Evolutionary conservation across 495 filamentous ascomycete species (phyloP), one percentile per base, ranked within the genome.

Genomic region (Friedmanniomyces simplex): DNA sequence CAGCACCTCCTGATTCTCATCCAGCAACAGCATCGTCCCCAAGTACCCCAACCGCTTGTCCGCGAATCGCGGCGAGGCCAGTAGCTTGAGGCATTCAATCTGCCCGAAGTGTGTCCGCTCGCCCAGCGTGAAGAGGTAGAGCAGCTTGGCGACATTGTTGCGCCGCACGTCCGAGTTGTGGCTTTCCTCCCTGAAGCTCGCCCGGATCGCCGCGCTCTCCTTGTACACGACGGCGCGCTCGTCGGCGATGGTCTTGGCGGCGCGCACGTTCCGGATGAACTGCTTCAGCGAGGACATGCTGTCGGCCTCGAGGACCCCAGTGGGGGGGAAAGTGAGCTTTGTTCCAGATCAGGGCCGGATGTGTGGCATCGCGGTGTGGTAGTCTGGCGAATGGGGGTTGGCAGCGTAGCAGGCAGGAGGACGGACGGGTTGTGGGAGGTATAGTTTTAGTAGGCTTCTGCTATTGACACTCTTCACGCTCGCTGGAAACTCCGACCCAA

Each of bases 21-120:
- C 93, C 61, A 98, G 73, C 66, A 98, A 73, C 63, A 98, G 74
- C 83, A 96, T 98, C 0, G 93, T 96, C 22, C 94, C 93, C 58
- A 98, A 75, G 70, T 98, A 96, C 24, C 93, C 93, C 66, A 98
- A 72, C 42, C 93, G 84, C 75, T 98, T 98, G 78, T 98, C 93
- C 62, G 94, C 93, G 70, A 98, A 98, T 39, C 91, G 87, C 58
- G 94, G 91, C 12, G 94, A 97, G 54, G 93, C 93, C 18, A 98
- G 81, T 45, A 98, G 79, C 73, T 97, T 98, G 68, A 98, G 79
- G 72, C 93, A 98, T 84, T 98, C 93, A 72, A 98, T 97, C 76
- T 98, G 93, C 52, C 93, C 93, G 68, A 98, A 98, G 74, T 98
- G 93, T 58, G 93, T 98, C 57, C 93, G 81, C 71, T 98, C 93